These are phyloP conservation scores for Clavariopsis aquatica DNA, from an alignment of 495 filamentous ascomycete genomes.

Conservation along the genomic window DNA sequence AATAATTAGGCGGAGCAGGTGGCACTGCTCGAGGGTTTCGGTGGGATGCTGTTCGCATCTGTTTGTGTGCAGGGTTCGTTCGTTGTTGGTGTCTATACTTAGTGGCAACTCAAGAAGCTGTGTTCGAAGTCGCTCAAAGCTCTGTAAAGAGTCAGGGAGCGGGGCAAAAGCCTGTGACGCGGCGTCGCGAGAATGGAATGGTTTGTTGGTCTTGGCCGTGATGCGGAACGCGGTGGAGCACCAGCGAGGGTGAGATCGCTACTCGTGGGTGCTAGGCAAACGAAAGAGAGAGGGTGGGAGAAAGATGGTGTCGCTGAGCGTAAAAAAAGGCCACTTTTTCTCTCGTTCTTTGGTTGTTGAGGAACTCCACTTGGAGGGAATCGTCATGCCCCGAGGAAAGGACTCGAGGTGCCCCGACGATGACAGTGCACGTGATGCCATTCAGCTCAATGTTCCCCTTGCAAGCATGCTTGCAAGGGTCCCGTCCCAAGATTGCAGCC, in stretches of 20 bases:
- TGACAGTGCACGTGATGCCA: neutral
- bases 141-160: neutral
- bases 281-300: neutral
- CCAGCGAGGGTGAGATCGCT: neutral
- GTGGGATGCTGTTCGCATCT: constrained; percentile 17
- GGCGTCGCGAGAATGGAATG: neutral
- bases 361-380: neutral
- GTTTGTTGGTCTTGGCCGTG: neutral
- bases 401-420: neutral
- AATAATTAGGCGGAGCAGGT: neutral
- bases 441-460: neutral
- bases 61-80: constrained; percentile 7
- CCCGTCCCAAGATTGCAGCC: neutral
- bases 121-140: neutral
- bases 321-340: neutral
- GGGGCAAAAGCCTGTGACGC: neutral
- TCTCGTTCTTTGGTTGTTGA: neutral
- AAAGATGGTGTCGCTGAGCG: neutral
- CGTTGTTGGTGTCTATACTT: constrained; percentile 1
- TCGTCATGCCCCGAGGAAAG: neutral
- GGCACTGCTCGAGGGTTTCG: neutral
- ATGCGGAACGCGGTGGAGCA: neutral
- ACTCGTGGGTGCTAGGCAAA: neutral
- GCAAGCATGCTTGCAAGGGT: neutral
- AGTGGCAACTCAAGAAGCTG: neutral